Base-by-base conservation (phyloP, 208 protist genomes). In the Acanthamoeba rhysodes region DNA sequence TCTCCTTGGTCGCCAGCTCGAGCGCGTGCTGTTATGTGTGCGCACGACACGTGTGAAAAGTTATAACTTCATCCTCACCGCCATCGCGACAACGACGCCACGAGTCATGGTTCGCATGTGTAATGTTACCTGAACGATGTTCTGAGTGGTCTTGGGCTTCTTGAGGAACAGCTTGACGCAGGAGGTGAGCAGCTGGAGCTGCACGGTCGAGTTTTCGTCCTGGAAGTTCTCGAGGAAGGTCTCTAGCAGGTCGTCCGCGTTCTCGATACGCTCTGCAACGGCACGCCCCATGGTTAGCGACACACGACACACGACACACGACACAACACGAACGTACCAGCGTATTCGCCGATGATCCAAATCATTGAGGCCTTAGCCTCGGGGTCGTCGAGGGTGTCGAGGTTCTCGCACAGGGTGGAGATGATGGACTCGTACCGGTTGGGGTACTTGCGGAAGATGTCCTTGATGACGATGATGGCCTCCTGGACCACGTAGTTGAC, bases 321-420 rank as follows among this genome's bases (percentile, higher is more conserved):
- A 8, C 27, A 22, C 41, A 6, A 45, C 45, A 41, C 27, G 14
- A 2, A 45, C 32, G 72, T 29, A 80, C 72, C 72, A 20, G 98
- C 98, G 95, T 99, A 99, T 96, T 99, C 99, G 93, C 99, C 99
- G 34, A 99, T 98, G 98, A 99, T 99, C 99, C 99, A 99, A 66
- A 99, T 99, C 95, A 99, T 99, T 22, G 99, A 96, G 2, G 98
- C 98, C 95, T 99, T 99, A 5, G 99, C 98, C 95, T 99, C 99
- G n/a, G 98, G 98, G 88, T 99, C 98, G 95, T 99, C 98, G 12
- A 99, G 97, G n/a, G 98, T 97, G 70, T 99, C 98, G 9, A 99
- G 96, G 72, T 99, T 98, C 70, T 99, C 98, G 96, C 99, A 99
- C 32, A 99, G 96, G 27, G 97, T 98, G 20, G 95, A 97, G 70